A percentile compares a stretch with the other conserved stretches of the same genome.
Conservation (phyloP, 2,329 filamentous ascomycete genomes). For the Graphilbum fragrans region DNA sequence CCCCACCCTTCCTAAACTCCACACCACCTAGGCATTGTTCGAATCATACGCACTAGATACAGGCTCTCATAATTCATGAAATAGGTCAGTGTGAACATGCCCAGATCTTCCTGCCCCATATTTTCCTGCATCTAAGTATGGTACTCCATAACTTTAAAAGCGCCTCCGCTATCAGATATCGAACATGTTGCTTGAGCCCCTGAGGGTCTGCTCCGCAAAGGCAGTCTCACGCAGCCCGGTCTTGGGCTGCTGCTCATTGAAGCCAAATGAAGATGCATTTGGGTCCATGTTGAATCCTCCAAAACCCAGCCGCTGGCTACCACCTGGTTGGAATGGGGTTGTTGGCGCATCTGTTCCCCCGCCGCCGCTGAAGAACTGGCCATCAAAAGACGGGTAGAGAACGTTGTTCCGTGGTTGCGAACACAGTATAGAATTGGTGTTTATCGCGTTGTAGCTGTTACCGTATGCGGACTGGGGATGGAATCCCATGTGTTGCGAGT, state of each 20-base stretch:
- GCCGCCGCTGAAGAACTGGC: slow-evolving; percentile 3
- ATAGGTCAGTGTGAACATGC: slow-evolving; percentile 2
- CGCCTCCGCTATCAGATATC: slow-evolving; percentile 4
- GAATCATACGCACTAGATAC: slow-evolving; percentile 2
- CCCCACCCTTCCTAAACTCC: background rate
- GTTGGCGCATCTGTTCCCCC: slow-evolving; percentile 11
- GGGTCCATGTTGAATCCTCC: slow-evolving; percentile 6
- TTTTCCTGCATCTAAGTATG: background rate
- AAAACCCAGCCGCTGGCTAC: slow-evolving; percentile 13
- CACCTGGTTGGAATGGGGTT: slow-evolving; percentile 14
- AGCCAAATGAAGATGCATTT: slow-evolving; percentile 6
- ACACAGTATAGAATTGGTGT: slow-evolving; percentile 1
- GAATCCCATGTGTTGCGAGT: slow-evolving; percentile 4
- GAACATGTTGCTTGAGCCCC: slow-evolving; percentile 3
- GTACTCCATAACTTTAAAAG: background rate
- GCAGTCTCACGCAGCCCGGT: slow-evolving; percentile 2
- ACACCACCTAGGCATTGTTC: background rate
- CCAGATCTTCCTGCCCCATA: background rate
- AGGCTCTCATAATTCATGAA: background rate
- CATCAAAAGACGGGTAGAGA: slow-evolving; percentile 17
- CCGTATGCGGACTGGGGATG: slow-evolving; percentile 3
- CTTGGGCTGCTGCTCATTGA: slow-evolving; percentile 6
- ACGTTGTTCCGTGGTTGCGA: slow-evolving; percentile 4
- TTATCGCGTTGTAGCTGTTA: slow-evolving; percentile 3
- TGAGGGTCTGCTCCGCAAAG: slow-evolving; percentile 3